These are phyloP conservation scores for Lentinus polychrous DNA, from an alignment of 1,284 basidiomycete genomes.

Conservation along the genomic window DNA sequence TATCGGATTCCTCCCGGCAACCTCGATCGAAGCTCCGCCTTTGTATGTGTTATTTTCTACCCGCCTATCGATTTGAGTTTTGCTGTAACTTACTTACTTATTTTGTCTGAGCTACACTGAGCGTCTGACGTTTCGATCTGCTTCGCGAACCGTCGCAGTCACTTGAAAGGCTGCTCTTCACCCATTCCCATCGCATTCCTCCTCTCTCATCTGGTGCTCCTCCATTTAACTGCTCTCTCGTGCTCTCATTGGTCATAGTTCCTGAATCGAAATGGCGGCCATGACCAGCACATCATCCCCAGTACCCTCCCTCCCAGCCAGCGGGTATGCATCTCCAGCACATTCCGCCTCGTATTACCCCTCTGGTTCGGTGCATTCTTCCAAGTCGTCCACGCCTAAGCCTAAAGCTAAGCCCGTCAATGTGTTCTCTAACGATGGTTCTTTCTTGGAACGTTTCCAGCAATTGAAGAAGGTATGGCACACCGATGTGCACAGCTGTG, in stretches of 20 bases:
- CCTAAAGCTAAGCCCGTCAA: constrained; percentile 39
- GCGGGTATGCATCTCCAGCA: constrained; percentile 10
- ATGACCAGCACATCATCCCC: constrained; percentile 2
- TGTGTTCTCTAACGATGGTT: constrained; percentile 54
- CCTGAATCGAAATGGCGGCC: neutral
- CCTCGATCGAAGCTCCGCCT: no score
- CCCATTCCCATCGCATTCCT: neutral
- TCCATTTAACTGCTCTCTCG: neutral
- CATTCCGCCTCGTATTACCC: constrained; percentile 15
- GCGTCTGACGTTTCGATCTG: no score
- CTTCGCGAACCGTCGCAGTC: no score
- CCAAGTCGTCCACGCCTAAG: constrained; percentile 19
- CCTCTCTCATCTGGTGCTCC: neutral
- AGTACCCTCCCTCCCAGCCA: neutral
- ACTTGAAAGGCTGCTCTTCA: neutral
- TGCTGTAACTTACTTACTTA: no score
- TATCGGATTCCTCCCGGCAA: no score
- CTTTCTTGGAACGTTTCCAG: constrained; percentile 52
- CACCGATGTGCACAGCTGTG: neutral
- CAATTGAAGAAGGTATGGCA: constrained; percentile 39
- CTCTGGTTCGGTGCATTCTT: constrained; percentile 16
- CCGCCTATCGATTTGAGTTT: no score
- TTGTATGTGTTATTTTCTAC: no score
- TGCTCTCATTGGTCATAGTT: neutral
- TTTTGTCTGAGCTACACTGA: no score